Evolutionary conservation across 371 early-diverging fungal genomes (phyloP), one percentile per base, ranked within the genome.

Genomic region (Neoconidiobolus thromboides): DNA sequence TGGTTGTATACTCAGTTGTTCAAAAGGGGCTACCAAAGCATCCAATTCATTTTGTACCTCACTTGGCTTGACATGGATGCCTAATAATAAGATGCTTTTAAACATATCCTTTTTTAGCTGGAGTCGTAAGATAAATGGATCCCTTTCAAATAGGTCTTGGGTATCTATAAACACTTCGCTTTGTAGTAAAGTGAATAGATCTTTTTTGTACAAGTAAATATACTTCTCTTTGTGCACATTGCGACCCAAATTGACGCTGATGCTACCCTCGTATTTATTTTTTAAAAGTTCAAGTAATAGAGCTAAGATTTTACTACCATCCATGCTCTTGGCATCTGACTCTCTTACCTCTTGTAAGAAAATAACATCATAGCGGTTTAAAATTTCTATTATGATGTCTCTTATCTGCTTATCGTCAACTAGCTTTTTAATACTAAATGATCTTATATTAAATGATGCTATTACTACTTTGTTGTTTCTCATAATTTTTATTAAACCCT

Each of bases 301-400:
- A 46, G 41, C 48, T 48, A 26, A 58, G 2, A 14, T 58, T 40
- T 48, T 58, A 10, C n/a, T 48, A 1, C 41, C 43, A 40, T 58
- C 58, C 14, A 15, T 38, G 39, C 40, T 48, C 10, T 40, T 40
- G 2, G 3, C n/a, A 9, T 58, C 58, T 3, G 41, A 7, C n/a
- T 58, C 58, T 14, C 58, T 12, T 9, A 58, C 58, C 40, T 58
- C 58, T 46, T 58, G 58, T n/a, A 58, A 10, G 9, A 58, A 43
- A 9, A 12, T 5, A 38, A 58, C 39, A 58, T 58, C 58, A 41
- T 58, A 58, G n/a, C 58, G 26, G 1, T 36, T 12, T n/a, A 58
- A 49, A 9, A 58, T 58, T n/a, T 58, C 47, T 39, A 58, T 49
- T 36, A 58, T 12, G 15, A 26, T 3, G 2, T 40, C 36, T 14